Base-by-base conservation (phyloP, 1,139 yeast species). In the Debaryomyces udenii region DNA sequence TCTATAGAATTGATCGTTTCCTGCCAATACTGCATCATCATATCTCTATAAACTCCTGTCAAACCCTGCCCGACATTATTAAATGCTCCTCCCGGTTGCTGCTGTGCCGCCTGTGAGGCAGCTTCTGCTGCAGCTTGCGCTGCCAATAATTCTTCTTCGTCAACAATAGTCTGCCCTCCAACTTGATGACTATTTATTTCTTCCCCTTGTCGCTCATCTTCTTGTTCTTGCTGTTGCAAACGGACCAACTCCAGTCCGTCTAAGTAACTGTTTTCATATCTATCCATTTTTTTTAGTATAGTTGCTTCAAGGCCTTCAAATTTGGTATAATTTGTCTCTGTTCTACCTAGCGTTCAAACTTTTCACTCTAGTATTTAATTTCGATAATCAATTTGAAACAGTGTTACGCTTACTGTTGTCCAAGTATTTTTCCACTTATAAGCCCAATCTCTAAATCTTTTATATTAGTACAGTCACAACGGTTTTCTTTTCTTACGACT, bases 11-110 rank as follows among this genome's bases (percentile, higher is more conserved):
- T 90, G 62, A 93, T 91, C 9, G 93, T 82, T 54, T 87, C 95
- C 66, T 93, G 99, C 99, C 99, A 93, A 62, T 91, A 93, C 50
- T 86, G 91, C 78, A 91, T 84, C 93, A 93, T 86, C 68, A 84
- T 78, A 53, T 88, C 93, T 47, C 90, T 77, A 63, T 90, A 86
- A 45, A 79, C 80, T 1, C 96, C 96, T 1, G 76, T 74, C 30
- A 93, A 73, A 1, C 99, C 99, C 58, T 89, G 97, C 1, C 96
- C 96, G 3, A 93, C 98, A 60, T 93, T 93, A 50, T 84, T 80
- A 62, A 93, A 93, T 3, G 91, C 94, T 41, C 89, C 93, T 7
- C 74, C 77, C 2, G 76, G 76, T 31, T 70, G 75, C 39, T 59
- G 71, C 46, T 64, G 75, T 48, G 68, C 76, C 38, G 66, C 72